These are phyloP conservation scores for Scortechinia acanthostroma DNA, from an alignment of 2,329 filamentous ascomycete genomes.

Conservation along the genomic window DNA sequence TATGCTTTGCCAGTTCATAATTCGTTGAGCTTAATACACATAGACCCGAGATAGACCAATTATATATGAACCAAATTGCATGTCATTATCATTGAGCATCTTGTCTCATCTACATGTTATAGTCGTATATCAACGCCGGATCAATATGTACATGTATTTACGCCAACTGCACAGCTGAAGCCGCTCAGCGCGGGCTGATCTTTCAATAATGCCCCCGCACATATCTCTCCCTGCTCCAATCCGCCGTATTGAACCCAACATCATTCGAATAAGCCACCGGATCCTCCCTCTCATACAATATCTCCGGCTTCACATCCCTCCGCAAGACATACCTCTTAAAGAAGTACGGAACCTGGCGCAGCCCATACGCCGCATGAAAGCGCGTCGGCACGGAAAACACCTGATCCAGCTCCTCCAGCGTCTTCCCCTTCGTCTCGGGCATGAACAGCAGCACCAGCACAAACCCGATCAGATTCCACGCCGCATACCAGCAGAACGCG, in stretches of 20 bases:
- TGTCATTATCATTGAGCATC: no score
- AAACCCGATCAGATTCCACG: conserved; percentile 17
- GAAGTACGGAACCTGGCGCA: not conserved
- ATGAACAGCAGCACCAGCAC: conserved; percentile 8
- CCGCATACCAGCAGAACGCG: conserved; percentile 16
- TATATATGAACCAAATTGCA: no score
- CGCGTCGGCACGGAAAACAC: not conserved
- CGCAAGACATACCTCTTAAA: not conserved
- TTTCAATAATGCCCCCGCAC: no score
- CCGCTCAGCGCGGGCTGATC: no score
- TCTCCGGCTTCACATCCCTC: not conserved
- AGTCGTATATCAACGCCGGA: no score
- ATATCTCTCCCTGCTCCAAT: no score
- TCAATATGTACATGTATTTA: no score
- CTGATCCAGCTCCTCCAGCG: not conserved
- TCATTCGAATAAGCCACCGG: not conserved
- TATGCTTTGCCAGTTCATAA: no score
- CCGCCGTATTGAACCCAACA: not conserved
- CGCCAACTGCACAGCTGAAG: no score
- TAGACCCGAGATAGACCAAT: no score
- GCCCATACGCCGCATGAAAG: not conserved
- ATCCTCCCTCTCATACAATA: not conserved
- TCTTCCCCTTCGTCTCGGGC: conserved; percentile 1
- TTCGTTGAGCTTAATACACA: no score
- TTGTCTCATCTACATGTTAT: no score